Conservation (phyloP, 331 rosid genomes). For the Pyrus hybrid region DNA sequence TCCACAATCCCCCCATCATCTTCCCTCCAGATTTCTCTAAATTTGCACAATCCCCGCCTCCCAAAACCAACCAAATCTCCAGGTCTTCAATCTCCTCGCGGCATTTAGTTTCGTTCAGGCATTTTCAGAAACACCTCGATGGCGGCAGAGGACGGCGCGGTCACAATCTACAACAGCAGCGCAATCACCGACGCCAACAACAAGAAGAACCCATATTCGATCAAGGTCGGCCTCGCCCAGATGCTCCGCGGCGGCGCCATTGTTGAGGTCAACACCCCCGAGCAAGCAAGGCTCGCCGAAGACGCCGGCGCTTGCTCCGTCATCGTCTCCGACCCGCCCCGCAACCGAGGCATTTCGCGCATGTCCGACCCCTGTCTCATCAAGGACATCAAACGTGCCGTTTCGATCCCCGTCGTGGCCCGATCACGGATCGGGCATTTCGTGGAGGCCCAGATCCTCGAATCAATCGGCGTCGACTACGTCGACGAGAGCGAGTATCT, state of each 20-base stretch:
- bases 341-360: conserved; percentile 23
- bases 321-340: conserved; percentile 22
- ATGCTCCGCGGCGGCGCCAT: conserved; percentile 61
- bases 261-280: conserved; percentile 33
- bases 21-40: neutral
- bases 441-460: conserved; percentile 79
- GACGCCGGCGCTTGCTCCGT: conserved; percentile 63
- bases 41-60: neutral
- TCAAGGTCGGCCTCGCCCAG: conserved; percentile 37
- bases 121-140: conserved; percentile 22
- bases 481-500: conserved; percentile 63
- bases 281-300: conserved; percentile 64
- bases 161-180: conserved; percentile 31
- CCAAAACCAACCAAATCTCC: neutral
- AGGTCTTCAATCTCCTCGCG: neutral
- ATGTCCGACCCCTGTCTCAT: conserved; percentile 53
- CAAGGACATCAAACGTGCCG: conserved; percentile 39
- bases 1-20: neutral
- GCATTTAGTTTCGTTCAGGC: conserved; percentile 1
- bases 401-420: conserved; percentile 51
- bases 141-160: conserved; percentile 43
- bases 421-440: conserved; percentile 66
- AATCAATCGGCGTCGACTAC: conserved; percentile 49
- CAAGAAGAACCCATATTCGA: conserved; percentile 20
- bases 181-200: conserved; percentile 34